A percentile compares a stretch with the other conserved stretches of the same genome.
Evolutionary conservation across 345 rosid genomes (phyloP).

Genomic region (Noccaea caerulescens): DNA sequence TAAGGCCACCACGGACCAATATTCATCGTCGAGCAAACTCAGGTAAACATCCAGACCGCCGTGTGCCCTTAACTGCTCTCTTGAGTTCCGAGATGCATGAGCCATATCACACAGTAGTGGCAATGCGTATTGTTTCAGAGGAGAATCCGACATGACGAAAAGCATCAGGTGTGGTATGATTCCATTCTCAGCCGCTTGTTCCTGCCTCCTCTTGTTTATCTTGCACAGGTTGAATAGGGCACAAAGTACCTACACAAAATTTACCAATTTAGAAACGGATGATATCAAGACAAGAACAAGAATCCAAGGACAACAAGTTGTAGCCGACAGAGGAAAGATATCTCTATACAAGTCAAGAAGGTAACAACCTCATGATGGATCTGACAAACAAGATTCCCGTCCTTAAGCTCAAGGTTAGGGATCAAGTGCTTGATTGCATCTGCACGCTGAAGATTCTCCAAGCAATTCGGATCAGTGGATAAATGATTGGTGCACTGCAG

Average conservation of each 20-base stretch:
- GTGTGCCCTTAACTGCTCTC: slow-evolving; percentile 96
- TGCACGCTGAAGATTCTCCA: slow-evolving; percentile 97
- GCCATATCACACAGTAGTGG: slow-evolving; percentile 99
- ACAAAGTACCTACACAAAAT: slow-evolving; percentile 75
- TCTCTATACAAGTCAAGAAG: slow-evolving; percentile 37
- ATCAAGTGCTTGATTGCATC: slow-evolving; percentile 94
- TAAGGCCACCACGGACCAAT: slow-evolving; percentile 93
- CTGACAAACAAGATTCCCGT: slow-evolving; percentile 72
- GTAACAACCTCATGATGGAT: slow-evolving; percentile 78
- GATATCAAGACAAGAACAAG: slow-evolving; percentile 7
- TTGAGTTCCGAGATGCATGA: slow-evolving; percentile 97
- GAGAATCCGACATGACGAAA: slow-evolving; percentile 75
- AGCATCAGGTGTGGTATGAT: slow-evolving; percentile 97
- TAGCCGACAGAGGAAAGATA: slow-evolving; percentile 2
- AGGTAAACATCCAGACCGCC: slow-evolving; percentile 94
- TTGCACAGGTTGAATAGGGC: slow-evolving; percentile 97
- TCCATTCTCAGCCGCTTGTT: slow-evolving; percentile 99
- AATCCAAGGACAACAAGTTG: slow-evolving; percentile 9
- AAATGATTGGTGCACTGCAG: slow-evolving; percentile 82
- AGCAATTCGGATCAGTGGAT: slow-evolving; percentile 95
- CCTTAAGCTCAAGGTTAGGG: slow-evolving; percentile 94
- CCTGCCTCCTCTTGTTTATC: slow-evolving; percentile 99
- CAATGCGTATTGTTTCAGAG: slow-evolving; percentile 81
- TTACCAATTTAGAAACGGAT: slow-evolving; percentile 6
- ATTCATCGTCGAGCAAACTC: slow-evolving; percentile 85